These are phyloP conservation scores for Colletotrichum salicis DNA, from an alignment of 2,329 filamentous ascomycete genomes.

Conservation along the genomic window DNA sequence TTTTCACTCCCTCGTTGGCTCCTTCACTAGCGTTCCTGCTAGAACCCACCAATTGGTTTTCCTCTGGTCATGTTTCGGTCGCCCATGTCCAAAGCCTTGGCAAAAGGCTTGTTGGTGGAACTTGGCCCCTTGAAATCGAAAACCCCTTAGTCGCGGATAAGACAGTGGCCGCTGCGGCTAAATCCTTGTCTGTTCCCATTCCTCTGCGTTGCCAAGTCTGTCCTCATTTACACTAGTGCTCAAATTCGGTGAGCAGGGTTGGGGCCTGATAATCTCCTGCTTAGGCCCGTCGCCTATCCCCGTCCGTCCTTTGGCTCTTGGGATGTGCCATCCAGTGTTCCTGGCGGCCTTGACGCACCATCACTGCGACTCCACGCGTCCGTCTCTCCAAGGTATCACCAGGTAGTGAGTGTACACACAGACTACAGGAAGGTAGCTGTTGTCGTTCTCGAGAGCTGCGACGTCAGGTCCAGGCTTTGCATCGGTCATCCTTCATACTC, in stretches of 20 bases:
- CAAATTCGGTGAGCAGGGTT: conserved; percentile 28
- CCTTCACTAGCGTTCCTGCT: conserved; percentile 3
- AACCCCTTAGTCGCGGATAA: conserved; percentile 31
- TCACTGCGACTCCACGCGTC: neutral
- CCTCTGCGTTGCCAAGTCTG: conserved; percentile 12
- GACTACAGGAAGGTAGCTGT: neutral
- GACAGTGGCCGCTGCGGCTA: conserved; percentile 25
- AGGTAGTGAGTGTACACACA: neutral
- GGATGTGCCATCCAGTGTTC: conserved; percentile 5
- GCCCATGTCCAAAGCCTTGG: conserved; percentile 22
- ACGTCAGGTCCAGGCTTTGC: neutral
- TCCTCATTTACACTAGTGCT: conserved; percentile 6
- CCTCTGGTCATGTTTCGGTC: conserved; percentile 23
- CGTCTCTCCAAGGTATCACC: conserved; percentile 2
- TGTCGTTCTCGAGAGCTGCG: neutral
- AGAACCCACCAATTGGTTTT: conserved; percentile 28
- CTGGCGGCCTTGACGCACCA: neutral
- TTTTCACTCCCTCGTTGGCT: conserved; percentile 1
- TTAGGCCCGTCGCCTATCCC: conserved; percentile 21
- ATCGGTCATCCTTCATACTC: neutral
- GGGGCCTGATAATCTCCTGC: conserved; percentile 24
- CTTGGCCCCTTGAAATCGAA: conserved; percentile 26
- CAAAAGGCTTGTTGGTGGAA: conserved; percentile 24
- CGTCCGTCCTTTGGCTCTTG: conserved; percentile 6
- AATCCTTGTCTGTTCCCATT: conserved; percentile 17